These are phyloP conservation scores for Cercophora newfieldiana DNA, from an alignment of 495 filamentous ascomycete species.

Conservation along the genomic window DNA sequence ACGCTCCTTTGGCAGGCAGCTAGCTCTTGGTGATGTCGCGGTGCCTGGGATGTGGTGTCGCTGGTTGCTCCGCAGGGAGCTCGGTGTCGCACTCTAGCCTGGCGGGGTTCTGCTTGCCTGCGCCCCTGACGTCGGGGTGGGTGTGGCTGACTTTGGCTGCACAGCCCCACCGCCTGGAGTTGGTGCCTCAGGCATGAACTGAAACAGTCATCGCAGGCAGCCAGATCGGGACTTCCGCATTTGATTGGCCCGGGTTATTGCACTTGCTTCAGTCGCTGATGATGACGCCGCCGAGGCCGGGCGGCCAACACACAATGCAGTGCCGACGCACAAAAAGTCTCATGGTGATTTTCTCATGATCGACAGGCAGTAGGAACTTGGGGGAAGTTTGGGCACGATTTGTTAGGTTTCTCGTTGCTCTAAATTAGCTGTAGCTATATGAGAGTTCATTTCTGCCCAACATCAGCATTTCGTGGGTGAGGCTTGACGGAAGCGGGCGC, in stretches of 20 bases:
- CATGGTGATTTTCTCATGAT: not conserved
- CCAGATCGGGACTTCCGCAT: conserved; percentile 16
- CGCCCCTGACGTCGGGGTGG: conserved; percentile 23
- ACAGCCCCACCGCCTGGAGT: not conserved
- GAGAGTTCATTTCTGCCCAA: not conserved
- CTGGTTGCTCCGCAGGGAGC: conserved; percentile 13
- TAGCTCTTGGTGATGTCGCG: not conserved
- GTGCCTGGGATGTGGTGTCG: conserved; percentile 2
- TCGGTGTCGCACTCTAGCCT: conserved; percentile 28
- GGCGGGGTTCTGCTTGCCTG: conserved; percentile 31
- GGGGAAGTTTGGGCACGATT: not conserved
- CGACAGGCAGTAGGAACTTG: not conserved
- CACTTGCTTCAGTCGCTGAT: not conserved
- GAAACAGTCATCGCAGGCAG: conserved; percentile 27
- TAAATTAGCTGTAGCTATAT: not conserved
- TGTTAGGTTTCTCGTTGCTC: not conserved
- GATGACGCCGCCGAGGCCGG: not conserved
- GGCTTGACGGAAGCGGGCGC: not conserved
- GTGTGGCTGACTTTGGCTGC: conserved; percentile 15
- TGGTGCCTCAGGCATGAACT: conserved; percentile 20
- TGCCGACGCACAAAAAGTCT: not conserved
- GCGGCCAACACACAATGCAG: not conserved
- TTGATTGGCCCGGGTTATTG: not conserved
- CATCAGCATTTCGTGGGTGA: not conserved
- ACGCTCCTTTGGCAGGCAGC: not conserved